These are phyloP conservation scores for Mollisiaceae sp. DNA, from an alignment of 2,329 filamentous ascomycete genomes.

Conservation along the genomic window DNA sequence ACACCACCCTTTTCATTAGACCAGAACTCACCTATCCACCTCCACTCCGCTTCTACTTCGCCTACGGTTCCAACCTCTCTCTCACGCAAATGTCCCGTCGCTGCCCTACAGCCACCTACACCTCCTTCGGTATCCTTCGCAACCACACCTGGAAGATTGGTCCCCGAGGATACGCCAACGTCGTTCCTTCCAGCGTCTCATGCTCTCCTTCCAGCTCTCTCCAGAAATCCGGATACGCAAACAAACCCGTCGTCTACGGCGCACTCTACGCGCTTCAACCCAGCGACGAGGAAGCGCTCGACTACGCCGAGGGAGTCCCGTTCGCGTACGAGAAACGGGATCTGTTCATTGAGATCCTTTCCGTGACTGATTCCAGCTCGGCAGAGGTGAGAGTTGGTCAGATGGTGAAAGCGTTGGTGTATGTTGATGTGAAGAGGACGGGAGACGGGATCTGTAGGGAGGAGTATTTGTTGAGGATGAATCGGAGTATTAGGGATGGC, in stretches of 20 bases:
- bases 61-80: slow-evolving; percentile 74
- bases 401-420: slow-evolving; percentile 56
- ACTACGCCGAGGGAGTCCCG: slow-evolving; percentile 67
- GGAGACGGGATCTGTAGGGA: slow-evolving; percentile 49
- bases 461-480: slow-evolving; percentile 70
- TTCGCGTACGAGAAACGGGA: slow-evolving; percentile 61
- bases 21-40: slow-evolving; percentile 3
- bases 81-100: slow-evolving; percentile 66
- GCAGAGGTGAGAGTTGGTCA: slow-evolving; percentile 33
- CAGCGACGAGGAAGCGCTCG: slow-evolving; percentile 57
- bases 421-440: slow-evolving; percentile 57
- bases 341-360: slow-evolving; percentile 48
- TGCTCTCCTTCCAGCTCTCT: background rate
- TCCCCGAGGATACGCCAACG: slow-evolving; percentile 69
- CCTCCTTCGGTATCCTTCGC: slow-evolving; percentile 56
- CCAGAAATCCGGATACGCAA: background rate
- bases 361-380: slow-evolving; percentile 23
- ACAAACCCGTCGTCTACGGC: slow-evolving; percentile 48
- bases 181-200: slow-evolving; percentile 42
- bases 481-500: slow-evolving; percentile 65
- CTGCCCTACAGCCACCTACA: slow-evolving; percentile 58
- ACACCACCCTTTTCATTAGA: background rate
- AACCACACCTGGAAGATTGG: slow-evolving; percentile 71
- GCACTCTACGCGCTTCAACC: slow-evolving; percentile 58
- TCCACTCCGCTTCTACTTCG: slow-evolving; percentile 60